Conservation (phyloP, 2,329 filamentous ascomycete species). For the Aspergillus intermedius region DNA sequence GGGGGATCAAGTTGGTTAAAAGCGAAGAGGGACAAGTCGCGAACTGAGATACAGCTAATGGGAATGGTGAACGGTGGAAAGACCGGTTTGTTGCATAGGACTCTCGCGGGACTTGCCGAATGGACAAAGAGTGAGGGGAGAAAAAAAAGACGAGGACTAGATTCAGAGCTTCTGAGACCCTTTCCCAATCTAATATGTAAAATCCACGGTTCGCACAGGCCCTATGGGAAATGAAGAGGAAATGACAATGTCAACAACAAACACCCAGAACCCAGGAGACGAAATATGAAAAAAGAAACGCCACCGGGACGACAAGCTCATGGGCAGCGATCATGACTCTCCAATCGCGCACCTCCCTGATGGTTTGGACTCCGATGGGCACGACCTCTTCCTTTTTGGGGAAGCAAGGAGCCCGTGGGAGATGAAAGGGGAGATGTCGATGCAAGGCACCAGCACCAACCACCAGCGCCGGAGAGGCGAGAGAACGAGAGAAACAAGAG, state of each 20-base stretch:
- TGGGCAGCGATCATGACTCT: constrained; percentile 13
- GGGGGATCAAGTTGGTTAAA: constrained; percentile 23
- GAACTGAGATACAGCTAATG: constrained; percentile 32
- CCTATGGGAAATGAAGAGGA: constrained; percentile 16
- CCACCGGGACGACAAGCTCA: constrained; percentile 21
- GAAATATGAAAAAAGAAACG: constrained; percentile 3
- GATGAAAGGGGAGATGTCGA: constrained; percentile 19
- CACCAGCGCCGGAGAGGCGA: constrained; percentile 7
- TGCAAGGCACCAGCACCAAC: constrained; percentile 28
- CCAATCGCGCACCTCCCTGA: constrained; percentile 20
- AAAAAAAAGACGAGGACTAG: constrained; percentile 3
- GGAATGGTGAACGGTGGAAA: constrained; percentile 20
- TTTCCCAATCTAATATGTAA: constrained; percentile 25
- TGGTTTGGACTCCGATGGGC: constrained; percentile 17
- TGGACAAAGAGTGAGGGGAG: constrained; percentile 14
- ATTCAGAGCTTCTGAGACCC: constrained; percentile 14
- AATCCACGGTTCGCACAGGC: constrained; percentile 14
- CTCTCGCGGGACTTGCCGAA: constrained; percentile 24
- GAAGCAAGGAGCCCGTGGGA: constrained; percentile 23
- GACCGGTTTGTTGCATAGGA: constrained; percentile 29
- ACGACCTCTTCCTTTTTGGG: constrained; percentile 18
- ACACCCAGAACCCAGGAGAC: constrained; percentile 14
- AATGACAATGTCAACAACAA: constrained; percentile 29
- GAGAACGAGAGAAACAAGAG: constrained; percentile 20
- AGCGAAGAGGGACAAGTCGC: constrained; percentile 24